phyloP scores from a whole-genome alignment of 1,284 basidiomycete species.

The Porogramme epimiltina region DNA sequence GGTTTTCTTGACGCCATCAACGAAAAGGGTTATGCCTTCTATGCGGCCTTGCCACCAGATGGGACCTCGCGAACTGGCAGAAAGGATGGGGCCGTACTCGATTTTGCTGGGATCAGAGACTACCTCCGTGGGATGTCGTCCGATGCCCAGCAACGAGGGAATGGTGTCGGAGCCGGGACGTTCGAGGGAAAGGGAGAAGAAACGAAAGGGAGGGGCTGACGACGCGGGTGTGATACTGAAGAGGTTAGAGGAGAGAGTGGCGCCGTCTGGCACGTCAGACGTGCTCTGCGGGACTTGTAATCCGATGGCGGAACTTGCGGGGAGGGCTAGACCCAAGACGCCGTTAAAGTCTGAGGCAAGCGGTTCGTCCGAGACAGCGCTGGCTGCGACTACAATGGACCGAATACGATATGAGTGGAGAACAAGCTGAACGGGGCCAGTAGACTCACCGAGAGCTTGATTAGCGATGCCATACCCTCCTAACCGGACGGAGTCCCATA shows the following conservation, averaged over 20 bases:
- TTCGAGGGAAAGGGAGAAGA: constrained; percentile 66
- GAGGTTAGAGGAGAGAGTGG: constrained; percentile 62
- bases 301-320: constrained; percentile 63
- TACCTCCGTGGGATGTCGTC: constrained; percentile 56
- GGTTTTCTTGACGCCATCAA: constrained; percentile 41
- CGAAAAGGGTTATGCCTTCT: constrained; percentile 60
- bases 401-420: background rate
- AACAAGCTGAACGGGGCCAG: background rate
- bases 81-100: constrained; percentile 48
- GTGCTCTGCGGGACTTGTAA: constrained; percentile 46
- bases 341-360: constrained; percentile 57
- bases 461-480: constrained; percentile 59
- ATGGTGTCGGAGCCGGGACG: constrained; percentile 61
- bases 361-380: constrained; percentile 52
- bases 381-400: constrained; percentile 50
- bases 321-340: constrained; percentile 73
- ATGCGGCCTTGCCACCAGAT: constrained; percentile 65
- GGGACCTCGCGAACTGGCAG: constrained; percentile 36
- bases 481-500: constrained; percentile 63
- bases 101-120: constrained; percentile 55
- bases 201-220: constrained; percentile 55
- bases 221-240: constrained; percentile 59
- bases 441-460: constrained; percentile 64
- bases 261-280: constrained; percentile 57
- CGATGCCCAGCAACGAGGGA: constrained; percentile 65